Conservation (phyloP, 441 rosid species). For the Mallotus repandus region DNA sequence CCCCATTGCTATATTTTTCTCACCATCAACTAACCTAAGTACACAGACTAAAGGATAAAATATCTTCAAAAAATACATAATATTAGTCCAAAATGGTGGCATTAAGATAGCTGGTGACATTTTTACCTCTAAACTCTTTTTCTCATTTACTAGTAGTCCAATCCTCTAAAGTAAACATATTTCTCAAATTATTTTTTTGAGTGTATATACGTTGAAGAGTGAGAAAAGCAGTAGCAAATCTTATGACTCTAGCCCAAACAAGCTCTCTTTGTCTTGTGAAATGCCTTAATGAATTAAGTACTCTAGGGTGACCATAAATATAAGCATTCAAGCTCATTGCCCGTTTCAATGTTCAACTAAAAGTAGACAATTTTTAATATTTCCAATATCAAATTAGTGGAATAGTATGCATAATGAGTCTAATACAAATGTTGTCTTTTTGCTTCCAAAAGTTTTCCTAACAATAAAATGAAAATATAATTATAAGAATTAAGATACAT, state of each 20-base stretch:
- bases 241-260: background rate
- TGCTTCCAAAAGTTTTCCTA: background rate
- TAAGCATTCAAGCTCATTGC: background rate
- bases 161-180: constrained; percentile 4
- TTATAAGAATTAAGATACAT: background rate
- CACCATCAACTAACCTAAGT: background rate
- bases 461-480: background rate
- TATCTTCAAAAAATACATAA: background rate
- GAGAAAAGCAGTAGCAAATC: background rate
- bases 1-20: background rate
- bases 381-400: background rate
- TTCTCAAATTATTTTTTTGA: background rate
- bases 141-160: background rate
- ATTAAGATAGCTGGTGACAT: background rate
- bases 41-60: background rate
- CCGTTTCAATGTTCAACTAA: background rate
- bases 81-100: background rate
- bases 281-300: background rate
- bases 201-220: background rate
- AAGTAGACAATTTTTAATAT: background rate
- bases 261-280: background rate
- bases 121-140: background rate
- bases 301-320: background rate
- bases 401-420: background rate
- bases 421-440: background rate